Evolutionary conservation across 768 basidiomycete genomes (phyloP).

Genomic region (Tubosaeta brunneosetosa): DNA sequence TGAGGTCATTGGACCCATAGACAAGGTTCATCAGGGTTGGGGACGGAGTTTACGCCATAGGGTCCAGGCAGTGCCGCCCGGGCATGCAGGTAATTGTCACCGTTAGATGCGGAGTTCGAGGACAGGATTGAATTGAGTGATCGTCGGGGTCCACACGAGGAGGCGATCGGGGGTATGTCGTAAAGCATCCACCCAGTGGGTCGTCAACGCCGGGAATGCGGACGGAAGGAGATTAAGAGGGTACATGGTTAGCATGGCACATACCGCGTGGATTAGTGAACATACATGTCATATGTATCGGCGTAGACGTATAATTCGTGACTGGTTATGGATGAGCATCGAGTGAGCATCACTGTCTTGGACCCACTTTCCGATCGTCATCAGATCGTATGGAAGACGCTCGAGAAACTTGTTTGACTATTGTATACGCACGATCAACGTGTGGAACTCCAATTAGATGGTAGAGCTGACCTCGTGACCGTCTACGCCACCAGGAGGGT

Average conservation of each 20-base stretch:
- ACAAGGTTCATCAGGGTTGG: not conserved
- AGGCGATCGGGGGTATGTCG: not conserved
- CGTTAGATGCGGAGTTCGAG: not conserved
- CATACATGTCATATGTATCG: constrained; percentile 61
- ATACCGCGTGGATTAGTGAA: constrained; percentile 1
- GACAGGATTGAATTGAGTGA: constrained; percentile 1
- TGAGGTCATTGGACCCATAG: not conserved
- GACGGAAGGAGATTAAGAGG: not conserved
- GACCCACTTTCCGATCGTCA: constrained; percentile 82
- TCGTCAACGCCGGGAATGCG: not conserved
- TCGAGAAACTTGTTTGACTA: constrained; percentile 74
- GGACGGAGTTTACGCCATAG: not conserved
- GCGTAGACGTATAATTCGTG: constrained; percentile 80
- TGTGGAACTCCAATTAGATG: not conserved
- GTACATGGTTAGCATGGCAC: constrained; percentile 2
- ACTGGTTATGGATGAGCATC: constrained; percentile 30
- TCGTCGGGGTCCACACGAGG: constrained; percentile 5
- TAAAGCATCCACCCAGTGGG: not conserved
- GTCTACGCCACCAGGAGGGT: constrained; percentile 63
- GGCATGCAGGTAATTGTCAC: no score
- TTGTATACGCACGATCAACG: not conserved
- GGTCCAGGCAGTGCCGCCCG: not conserved
- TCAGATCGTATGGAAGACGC: constrained; percentile 72
- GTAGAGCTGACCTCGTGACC: constrained; percentile 56
- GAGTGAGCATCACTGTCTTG: not conserved